These are phyloP conservation scores for Speleostelium caveatum DNA, from an alignment of 78 protist genomes.

Conservation along the genomic window DNA sequence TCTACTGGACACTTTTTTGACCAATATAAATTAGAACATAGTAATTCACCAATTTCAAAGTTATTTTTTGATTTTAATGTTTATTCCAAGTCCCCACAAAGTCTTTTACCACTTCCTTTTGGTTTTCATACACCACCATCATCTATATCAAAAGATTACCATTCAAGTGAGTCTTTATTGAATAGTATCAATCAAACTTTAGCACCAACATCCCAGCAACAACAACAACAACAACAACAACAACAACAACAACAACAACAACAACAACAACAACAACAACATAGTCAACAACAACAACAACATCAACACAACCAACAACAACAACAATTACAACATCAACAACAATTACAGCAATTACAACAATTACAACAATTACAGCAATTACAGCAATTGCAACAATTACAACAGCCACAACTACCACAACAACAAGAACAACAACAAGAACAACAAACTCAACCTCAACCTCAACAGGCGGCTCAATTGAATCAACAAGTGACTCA, in stretches of 20 bases:
- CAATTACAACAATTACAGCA: conserved; percentile 9
- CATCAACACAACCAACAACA: conserved; percentile 1
- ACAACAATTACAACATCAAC: no score
- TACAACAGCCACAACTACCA: background rate
- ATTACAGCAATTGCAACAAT: background rate
- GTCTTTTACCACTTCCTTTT: conserved; percentile 20
- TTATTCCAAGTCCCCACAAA: conserved; percentile 53
- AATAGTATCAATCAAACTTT: background rate
- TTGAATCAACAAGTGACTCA: no score
- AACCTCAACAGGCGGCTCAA: background rate
- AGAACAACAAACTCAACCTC: background rate
- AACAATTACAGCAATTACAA: background rate
- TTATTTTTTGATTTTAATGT: conserved; percentile 38
- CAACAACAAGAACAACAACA: no score
- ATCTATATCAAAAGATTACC: background rate
- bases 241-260: conserved; percentile 14
- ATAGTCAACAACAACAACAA: conserved; percentile 9
- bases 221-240: background rate
- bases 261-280: background rate
- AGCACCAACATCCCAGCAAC: background rate
- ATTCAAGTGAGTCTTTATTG: conserved; percentile 1
- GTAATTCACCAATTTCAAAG: conserved; percentile 30
- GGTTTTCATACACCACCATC: conserved; percentile 9
- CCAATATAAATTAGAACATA: background rate
- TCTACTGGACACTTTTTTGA: conserved; percentile 16